phyloP scores from a whole-genome alignment of 108 stramenopile species.

The Asterionellopsis glacialis region DNA sequence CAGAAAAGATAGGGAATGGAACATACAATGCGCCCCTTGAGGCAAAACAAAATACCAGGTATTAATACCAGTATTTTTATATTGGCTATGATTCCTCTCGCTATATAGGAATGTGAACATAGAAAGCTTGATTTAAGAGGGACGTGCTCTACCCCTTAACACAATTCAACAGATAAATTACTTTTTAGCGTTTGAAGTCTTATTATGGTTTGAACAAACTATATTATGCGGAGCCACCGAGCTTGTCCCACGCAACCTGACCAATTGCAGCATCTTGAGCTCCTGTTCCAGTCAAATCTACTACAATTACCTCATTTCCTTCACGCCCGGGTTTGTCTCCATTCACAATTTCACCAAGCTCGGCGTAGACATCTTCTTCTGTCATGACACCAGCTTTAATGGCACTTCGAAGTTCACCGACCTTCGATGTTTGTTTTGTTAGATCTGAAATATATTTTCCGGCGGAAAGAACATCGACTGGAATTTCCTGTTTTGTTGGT shows the following conservation, averaged over 20 bases:
- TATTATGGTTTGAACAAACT: too few relatives aligned
- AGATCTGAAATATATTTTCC: conserved; percentile 85
- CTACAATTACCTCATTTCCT: conserved; percentile 92
- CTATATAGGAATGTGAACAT: too few relatives aligned
- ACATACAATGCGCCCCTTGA: too few relatives aligned
- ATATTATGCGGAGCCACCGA: conserved; percentile 4
- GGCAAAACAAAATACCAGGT: too few relatives aligned
- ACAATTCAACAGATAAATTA: too few relatives aligned
- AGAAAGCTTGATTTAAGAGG: too few relatives aligned
- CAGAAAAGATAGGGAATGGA: too few relatives aligned
- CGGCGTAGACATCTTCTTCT: conserved; percentile 87
- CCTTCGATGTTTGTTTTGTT: conserved; percentile 85
- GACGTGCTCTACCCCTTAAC: too few relatives aligned
- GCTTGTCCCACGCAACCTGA: conserved; percentile 83
- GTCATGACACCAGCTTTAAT: conserved; percentile 86
- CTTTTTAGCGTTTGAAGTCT: too few relatives aligned
- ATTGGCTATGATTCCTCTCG: too few relatives aligned
- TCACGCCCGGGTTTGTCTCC: conserved; percentile 84
- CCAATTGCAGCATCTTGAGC: conserved; percentile 93
- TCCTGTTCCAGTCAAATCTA: conserved; percentile 94
- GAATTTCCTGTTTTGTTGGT: conserved; percentile 93
- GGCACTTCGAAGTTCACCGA: conserved; percentile 86
- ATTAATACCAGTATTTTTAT: too few relatives aligned
- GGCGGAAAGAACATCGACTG: conserved; percentile 71
- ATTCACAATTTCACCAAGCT: conserved; percentile 91